These are phyloP conservation scores for Collybia sordida DNA, from an alignment of 768 basidiomycete species.

Conservation along the genomic window DNA sequence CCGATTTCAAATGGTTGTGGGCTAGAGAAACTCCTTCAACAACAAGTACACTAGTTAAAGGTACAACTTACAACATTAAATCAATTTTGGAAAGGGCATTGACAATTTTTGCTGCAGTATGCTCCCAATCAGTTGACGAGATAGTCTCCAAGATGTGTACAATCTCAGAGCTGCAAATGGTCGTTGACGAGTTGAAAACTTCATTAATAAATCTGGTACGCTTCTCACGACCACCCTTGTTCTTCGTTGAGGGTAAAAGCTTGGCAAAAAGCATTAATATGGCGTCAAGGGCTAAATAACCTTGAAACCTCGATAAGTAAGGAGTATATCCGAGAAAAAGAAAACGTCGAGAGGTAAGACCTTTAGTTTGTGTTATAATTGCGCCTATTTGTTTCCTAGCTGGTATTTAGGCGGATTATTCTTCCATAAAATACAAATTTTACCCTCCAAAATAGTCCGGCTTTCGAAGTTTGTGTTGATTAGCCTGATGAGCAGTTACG, in stretches of 20 bases:
- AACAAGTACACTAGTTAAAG: constrained; percentile 2
- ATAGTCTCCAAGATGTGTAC: constrained; percentile 40
- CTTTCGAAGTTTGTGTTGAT: constrained; percentile 47
- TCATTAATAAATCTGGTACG: constrained; percentile 49
- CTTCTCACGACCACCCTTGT: constrained; percentile 29
- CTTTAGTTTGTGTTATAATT: constrained; percentile 46
- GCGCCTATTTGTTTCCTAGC: constrained; percentile 46
- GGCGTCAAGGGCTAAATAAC: constrained; percentile 56
- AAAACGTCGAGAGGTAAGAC: constrained; percentile 23
- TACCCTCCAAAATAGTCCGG: constrained; percentile 49
- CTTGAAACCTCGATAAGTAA: constrained; percentile 18
- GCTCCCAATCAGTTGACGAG: constrained; percentile 50
- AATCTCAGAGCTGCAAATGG: constrained; percentile 36
- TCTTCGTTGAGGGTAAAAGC: constrained; percentile 46
- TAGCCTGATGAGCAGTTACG: constrained; percentile 35
- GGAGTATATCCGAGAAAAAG: neutral
- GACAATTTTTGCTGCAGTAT: constrained; percentile 45
- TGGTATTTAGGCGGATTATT: neutral
- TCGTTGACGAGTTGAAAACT: constrained; percentile 43
- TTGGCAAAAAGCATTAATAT: constrained; percentile 57
- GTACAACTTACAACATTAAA: constrained; percentile 44
- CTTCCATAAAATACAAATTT: constrained; percentile 3
- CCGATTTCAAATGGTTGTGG: constrained; percentile 58
- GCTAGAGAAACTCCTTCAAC: constrained; percentile 26
- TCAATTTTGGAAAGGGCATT: constrained; percentile 45